Percentiles rank a stretch among this genome's conserved stretches.
These are phyloP conservation scores for Chalciporus sphaerocephalus DNA, from an alignment of 768 basidiomycete species.

Conservation along the genomic window DNA sequence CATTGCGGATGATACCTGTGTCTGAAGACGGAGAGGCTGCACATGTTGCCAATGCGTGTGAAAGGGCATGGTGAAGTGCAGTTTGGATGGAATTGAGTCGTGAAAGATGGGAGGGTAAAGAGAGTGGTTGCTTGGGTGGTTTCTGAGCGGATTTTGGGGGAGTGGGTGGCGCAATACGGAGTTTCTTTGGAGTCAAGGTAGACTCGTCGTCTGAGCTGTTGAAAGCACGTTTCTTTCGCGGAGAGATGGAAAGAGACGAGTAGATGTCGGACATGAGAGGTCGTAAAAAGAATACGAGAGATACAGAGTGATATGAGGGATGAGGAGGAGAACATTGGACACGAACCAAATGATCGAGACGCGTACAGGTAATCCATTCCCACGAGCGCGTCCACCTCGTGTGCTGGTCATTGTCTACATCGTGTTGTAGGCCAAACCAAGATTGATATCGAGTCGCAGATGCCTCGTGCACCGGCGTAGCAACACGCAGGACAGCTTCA, in stretches of 20 bases:
- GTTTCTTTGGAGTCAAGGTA: slow-evolving; percentile 64
- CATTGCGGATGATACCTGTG: slow-evolving; percentile 70
- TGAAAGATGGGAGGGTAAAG: slow-evolving; percentile 54
- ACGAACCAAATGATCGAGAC: slow-evolving; percentile 23
- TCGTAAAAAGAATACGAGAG: too few relatives aligned
- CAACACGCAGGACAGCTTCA: not conserved
- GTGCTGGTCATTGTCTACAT: not conserved
- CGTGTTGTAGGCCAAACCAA: too few relatives aligned
- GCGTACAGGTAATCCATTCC: slow-evolving; percentile 33
- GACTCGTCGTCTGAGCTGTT: slow-evolving; percentile 48
- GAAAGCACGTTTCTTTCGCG: slow-evolving; percentile 61
- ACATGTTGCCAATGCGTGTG: slow-evolving; percentile 79
- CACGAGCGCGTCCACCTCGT: slow-evolving; percentile 18
- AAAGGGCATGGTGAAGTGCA: slow-evolving; percentile 75
- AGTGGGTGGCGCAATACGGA: slow-evolving; percentile 56
- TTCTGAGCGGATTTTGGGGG: slow-evolving; percentile 50
- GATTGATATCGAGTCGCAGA: not conserved
- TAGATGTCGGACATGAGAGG: slow-evolving; percentile 56
- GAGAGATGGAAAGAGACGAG: slow-evolving; percentile 58
- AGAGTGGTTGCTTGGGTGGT: slow-evolving; percentile 19
- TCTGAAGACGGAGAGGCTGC: slow-evolving; percentile 75
- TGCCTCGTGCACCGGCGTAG: not conserved
- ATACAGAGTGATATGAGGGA: slow-evolving; percentile 15
- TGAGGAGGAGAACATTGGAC: not conserved
- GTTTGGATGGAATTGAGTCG: slow-evolving; percentile 63